Base-by-base conservation (phyloP, 2,329 filamentous ascomycete genomes). In the Chaetomium olivaceum region DNA sequence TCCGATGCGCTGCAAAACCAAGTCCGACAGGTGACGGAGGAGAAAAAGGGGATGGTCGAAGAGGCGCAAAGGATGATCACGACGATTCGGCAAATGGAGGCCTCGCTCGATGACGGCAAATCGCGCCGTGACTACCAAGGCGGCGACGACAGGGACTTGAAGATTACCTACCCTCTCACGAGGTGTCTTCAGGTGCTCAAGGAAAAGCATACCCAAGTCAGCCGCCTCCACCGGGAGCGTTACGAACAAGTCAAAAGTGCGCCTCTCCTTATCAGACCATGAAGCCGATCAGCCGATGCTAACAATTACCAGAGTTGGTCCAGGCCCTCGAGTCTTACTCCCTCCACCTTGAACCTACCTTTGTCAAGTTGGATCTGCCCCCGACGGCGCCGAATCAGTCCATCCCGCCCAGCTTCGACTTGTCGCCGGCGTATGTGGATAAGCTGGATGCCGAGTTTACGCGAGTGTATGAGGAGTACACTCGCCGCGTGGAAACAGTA, bases 401-500 rank as follows among this genome's bases (percentile, higher is more conserved):
- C 14, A 84, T 96, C 48, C 87, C 93, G 0, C 87, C 92, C 2
- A 91, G 85, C 61, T 98, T 99, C 76, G 93, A 98, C 73, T 87
- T 99, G n/a, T 97, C 94, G 0, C 88, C 91, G 0, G 84, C 89
- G 4, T 99, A 98, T 74, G 91, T 97, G 61, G 87, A 91, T 68
- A 88, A 89, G 64, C 86, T 99, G 23, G 94, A 99, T 76, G 84
- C 85, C 62, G 95, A 99, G 78, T 99, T 98, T 75, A 92, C 92
- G 12, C 88, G 93, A 67, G 92, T 99, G 23, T 98, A 98, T 78
- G 93, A 98, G 74, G 96, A 99, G 80, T 99, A 98, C 79, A 92
- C 89, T 52, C 90, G 89, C 70, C 91, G 95, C 57, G 83, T 97
- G 54, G 85, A 85, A 33, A 87, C 86, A 0, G 93, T 98, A 16